phyloP scores from a whole-genome alignment of 306 rosid genomes.

The Pyrus bretschneideri region DNA sequence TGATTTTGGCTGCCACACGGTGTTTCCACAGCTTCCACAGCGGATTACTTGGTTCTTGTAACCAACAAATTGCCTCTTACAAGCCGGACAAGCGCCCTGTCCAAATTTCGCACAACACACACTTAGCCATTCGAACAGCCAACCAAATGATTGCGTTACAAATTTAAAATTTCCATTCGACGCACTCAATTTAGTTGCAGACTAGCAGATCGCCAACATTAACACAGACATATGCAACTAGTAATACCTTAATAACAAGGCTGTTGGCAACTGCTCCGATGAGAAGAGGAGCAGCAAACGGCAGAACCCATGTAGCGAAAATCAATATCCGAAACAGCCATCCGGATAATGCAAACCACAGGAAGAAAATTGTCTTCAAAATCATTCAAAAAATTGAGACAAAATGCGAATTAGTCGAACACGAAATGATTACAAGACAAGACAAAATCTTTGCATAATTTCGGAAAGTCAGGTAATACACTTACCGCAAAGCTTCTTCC shows the following conservation, averaged over 20 bases:
- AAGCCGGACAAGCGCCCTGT: constrained; percentile 92
- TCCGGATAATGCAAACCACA: constrained; percentile 95
- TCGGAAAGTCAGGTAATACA: background rate
- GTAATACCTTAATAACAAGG: constrained; percentile 70
- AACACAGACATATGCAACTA: constrained; percentile 4
- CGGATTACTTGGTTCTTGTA: constrained; percentile 72
- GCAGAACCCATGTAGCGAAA: constrained; percentile 76
- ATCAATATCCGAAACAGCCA: constrained; percentile 85
- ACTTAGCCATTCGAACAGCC: constrained; percentile 1
- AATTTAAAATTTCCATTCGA: background rate
- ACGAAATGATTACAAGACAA: background rate
- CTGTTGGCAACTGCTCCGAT: constrained; percentile 77
- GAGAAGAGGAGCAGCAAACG: constrained; percentile 93
- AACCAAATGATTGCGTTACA: background rate
- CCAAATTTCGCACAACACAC: constrained; percentile 7
- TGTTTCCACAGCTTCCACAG: constrained; percentile 80
- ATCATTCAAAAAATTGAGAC: background rate
- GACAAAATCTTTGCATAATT: background rate
- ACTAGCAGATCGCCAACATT: background rate
- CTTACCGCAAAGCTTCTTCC: constrained; percentile 69
- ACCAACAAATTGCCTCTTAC: constrained; percentile 77
- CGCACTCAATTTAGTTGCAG: background rate
- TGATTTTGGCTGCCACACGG: constrained; percentile 93
- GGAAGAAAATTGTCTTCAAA: constrained; percentile 79
- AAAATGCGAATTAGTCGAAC: background rate